phyloP scores from a whole-genome alignment of 192 early-diverging fungal species.

The Mortierella alpina region DNA sequence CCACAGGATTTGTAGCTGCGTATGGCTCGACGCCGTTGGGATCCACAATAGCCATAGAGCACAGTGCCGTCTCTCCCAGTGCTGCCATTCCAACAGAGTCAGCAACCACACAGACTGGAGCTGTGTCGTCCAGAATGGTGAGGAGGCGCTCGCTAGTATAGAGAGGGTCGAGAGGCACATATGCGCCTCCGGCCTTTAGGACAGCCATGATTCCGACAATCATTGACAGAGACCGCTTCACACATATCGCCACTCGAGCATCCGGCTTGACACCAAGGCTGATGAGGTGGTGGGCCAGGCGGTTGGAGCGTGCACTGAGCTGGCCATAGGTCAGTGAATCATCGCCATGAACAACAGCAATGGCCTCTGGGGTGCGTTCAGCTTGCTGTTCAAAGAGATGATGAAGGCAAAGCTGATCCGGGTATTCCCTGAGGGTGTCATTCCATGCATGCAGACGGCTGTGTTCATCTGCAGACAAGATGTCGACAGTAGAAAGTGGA shows the following conservation, averaged over 20 bases:
- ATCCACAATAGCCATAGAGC: neutral
- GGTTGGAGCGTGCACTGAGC: neutral
- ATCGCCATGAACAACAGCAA: constrained; percentile 3
- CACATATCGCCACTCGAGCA: neutral
- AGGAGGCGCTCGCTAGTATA: constrained; percentile 34
- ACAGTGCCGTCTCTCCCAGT: neutral
- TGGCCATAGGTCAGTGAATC: constrained; percentile 1
- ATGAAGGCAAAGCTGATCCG: constrained; percentile 4
- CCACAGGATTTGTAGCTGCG: neutral
- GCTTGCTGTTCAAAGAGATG: constrained; percentile 15
- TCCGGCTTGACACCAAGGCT: constrained; percentile 5
- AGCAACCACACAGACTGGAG: too few species aligned
- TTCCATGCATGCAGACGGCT: constrained; percentile 8
- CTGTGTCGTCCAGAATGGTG: constrained; percentile 29
- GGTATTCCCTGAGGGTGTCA: neutral
- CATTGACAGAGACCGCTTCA: constrained; percentile 1
- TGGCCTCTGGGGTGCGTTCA: neutral
- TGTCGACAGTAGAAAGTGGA: neutral
- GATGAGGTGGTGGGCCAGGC: constrained; percentile 2
- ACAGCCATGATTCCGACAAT: constrained; percentile 35
- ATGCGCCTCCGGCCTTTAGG: constrained; percentile 42
- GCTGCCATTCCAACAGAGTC: too few species aligned
- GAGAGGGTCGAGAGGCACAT: constrained; percentile 26
- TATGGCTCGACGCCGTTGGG: neutral
- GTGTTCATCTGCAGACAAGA: neutral